Conservation (phyloP, 2,329 filamentous ascomycete species). For the Fusarium dimerum region DNA sequence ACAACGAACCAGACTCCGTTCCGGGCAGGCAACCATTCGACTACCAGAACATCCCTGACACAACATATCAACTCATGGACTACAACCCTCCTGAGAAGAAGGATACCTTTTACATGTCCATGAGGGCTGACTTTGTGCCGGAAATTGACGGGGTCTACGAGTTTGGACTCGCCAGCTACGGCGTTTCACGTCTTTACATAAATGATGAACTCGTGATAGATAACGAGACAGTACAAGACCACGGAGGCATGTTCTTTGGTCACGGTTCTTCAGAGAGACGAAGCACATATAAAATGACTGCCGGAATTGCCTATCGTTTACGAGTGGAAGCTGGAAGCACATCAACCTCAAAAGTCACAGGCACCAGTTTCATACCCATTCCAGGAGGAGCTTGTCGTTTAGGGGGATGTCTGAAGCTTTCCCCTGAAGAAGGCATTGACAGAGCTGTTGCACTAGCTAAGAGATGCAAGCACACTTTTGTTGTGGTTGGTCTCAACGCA, state of each 20-base stretch:
- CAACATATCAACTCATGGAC: constrained; percentile 30
- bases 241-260: constrained; percentile 38
- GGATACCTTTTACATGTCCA: constrained; percentile 23
- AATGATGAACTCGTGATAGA: constrained; percentile 35
- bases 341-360: constrained; percentile 8
- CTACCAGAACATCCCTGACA: constrained; percentile 20
- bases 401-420: constrained; percentile 13
- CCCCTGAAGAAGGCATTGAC: constrained; percentile 4
- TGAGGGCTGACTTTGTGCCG: constrained; percentile 18
- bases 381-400: constrained; percentile 19
- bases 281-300: constrained; percentile 7
- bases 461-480: constrained; percentile 7
- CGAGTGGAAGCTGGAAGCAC: constrained; percentile 14
- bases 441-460: constrained; percentile 6
- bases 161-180: constrained; percentile 35
- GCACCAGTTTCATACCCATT: constrained; percentile 10
- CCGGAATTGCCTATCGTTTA: constrained; percentile 7
- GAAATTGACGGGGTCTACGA: constrained; percentile 28
- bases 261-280: constrained; percentile 35
- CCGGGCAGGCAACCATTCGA: constrained; percentile 17
- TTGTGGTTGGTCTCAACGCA: constrained; percentile 11
- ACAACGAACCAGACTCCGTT: constrained; percentile 8
- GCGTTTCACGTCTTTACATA: constrained; percentile 34
- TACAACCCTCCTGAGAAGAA: constrained; percentile 20
- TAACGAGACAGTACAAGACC: constrained; percentile 30